A percentile compares a stretch with the other conserved stretches of the same genome.
phyloP scores from a whole-genome alignment of 2,329 filamentous ascomycete genomes.

The Purpureocillium takamizusanense region DNA sequence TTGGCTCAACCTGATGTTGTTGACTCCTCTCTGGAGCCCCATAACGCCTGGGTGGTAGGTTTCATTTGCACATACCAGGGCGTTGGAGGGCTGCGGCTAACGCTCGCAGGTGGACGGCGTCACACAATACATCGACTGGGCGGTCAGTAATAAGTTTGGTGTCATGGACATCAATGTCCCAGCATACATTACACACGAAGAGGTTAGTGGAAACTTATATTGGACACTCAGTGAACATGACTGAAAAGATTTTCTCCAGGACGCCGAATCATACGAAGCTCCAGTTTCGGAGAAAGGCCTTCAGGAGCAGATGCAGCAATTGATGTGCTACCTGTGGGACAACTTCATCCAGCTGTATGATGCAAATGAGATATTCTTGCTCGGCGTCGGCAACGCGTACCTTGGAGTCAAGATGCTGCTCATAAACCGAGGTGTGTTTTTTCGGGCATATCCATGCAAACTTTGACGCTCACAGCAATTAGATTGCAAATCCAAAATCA shows the following conservation, averaged over 20 bases:
- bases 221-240: no score
- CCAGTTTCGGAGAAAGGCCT: slow-evolving; percentile 35
- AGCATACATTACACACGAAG: slow-evolving; percentile 58
- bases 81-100: slow-evolving; percentile 6
- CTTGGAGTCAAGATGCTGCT: slow-evolving; percentile 74
- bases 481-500: slow-evolving; percentile 59
- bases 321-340: slow-evolving; percentile 88
- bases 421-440: slow-evolving; percentile 59
- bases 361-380: slow-evolving; percentile 66
- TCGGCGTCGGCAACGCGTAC: slow-evolving; percentile 87
- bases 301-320: slow-evolving; percentile 56
- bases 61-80: neutral
- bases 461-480: no score
- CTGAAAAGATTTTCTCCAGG: no score
- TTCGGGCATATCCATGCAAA: neutral
- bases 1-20: slow-evolving; percentile 57
- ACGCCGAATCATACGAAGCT: slow-evolving; percentile 38
- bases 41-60: slow-evolving; percentile 83
- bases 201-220: slow-evolving; percentile 30
- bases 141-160: slow-evolving; percentile 63
- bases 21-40: slow-evolving; percentile 67
- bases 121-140: slow-evolving; percentile 78
- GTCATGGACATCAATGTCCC: slow-evolving; percentile 91
- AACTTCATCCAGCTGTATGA: slow-evolving; percentile 83
- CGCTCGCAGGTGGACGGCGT: slow-evolving; percentile 64